A percentile compares a stretch with the other conserved stretches of the same genome.
Conservation (phyloP, 148 eudicot species). For the Cornus florida region DNA sequence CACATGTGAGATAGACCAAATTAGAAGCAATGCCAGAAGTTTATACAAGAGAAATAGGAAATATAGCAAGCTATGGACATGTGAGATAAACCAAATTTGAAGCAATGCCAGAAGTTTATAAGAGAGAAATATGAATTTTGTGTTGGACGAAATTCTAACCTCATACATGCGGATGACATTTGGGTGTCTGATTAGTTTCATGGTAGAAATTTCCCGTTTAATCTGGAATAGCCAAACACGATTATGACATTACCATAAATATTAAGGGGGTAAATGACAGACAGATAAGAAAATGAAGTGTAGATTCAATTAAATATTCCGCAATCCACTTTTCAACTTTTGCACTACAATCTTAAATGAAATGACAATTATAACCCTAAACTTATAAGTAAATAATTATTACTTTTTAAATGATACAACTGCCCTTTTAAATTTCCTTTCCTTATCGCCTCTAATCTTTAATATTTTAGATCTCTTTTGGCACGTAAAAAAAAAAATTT, state of each 20-base stretch:
- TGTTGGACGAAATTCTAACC: slow-evolving; percentile 41
- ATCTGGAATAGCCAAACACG: slow-evolving; percentile 54
- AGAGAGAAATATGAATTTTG: not conserved
- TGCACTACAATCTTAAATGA: no score
- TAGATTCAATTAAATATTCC: not conserved
- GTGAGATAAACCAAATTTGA: not conserved
- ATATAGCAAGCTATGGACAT: no score
- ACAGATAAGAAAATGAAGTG: not conserved
- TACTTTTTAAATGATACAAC: no score
- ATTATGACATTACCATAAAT: not conserved
- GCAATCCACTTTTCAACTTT: no score
- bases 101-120: not conserved
- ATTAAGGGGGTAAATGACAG: not conserved
- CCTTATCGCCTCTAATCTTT: no score
- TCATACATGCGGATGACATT: slow-evolving; percentile 85
- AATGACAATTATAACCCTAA: no score
- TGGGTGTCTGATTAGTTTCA: slow-evolving; percentile 87
- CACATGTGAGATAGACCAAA: not conserved
- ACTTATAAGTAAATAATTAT: no score
- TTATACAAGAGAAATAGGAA: not conserved
- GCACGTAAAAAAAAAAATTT: no score
- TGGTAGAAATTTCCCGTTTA: slow-evolving; percentile 90
- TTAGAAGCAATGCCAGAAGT: not conserved
- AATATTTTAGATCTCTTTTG: no score
- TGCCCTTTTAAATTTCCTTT: no score